Conservation (phyloP, 169 alveolate species). For the Eimeria tenella region DNA sequence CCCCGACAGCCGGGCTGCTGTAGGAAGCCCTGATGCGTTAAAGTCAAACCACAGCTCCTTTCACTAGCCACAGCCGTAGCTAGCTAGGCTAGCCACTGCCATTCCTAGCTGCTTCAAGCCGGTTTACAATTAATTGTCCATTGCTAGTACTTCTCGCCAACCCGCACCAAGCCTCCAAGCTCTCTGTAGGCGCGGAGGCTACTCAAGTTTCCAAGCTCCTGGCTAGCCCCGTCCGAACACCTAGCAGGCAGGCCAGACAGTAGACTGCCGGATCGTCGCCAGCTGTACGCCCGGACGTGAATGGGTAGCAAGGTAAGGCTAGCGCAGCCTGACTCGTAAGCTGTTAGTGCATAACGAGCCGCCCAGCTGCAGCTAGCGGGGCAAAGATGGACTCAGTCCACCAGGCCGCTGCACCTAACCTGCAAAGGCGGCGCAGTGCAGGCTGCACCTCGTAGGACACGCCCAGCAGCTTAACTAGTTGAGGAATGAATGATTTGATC, state of each 20-base stretch:
- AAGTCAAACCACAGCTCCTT: constrained; percentile 10
- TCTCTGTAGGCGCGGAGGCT: background rate
- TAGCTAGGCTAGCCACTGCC: background rate
- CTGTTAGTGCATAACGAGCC: background rate
- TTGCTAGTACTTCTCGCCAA: background rate
- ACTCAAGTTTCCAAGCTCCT: background rate
- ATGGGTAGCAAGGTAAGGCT: background rate
- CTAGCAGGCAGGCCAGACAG: background rate
- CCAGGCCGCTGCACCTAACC: background rate
- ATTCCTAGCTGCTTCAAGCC: no score
- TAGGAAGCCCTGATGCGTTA: background rate
- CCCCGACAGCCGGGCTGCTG: background rate
- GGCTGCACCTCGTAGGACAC: no score
- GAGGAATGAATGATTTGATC: background rate
- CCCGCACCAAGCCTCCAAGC: background rate
- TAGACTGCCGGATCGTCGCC: no score
- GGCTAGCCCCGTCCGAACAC: background rate
- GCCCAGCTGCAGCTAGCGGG: constrained; percentile 18
- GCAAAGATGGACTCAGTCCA: background rate
- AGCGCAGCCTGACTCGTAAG: background rate
- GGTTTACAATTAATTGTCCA: background rate
- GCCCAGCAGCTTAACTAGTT: background rate
- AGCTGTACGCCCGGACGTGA: background rate
- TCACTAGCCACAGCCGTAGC: background rate
- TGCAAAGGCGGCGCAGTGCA: background rate